Evolutionary conservation across 345 rosid genomes (phyloP).

Genomic region (Gossypium stocksii): DNA sequence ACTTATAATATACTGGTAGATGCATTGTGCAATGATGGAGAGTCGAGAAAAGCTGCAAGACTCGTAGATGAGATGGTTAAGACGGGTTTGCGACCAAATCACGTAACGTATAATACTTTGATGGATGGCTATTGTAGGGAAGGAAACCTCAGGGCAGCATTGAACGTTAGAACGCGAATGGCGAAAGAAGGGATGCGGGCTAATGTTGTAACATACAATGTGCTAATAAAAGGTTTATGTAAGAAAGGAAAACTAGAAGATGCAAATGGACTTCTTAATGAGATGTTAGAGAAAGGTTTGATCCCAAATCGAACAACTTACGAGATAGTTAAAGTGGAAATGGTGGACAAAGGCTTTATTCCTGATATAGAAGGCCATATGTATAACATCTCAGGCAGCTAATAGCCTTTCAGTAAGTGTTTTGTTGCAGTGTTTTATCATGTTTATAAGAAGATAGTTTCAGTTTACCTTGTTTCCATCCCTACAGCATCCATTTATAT

Average conservation of each 20-base stretch:
- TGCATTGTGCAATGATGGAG: constrained; percentile 56
- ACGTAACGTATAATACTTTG: constrained; percentile 60
- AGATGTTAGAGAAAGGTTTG: constrained; percentile 86
- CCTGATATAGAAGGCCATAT: constrained; percentile 86
- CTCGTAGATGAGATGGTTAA: constrained; percentile 50
- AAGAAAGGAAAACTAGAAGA: constrained; percentile 60
- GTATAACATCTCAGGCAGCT: constrained; percentile 30
- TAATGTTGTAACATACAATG: constrained; percentile 65
- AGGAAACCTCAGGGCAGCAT: constrained; percentile 67
- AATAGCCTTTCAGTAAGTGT: neutral
- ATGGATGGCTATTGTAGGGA: constrained; percentile 70
- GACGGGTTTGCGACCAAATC: constrained; percentile 54
- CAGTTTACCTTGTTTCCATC: neutral
- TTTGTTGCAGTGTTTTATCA: neutral
- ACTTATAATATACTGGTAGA: constrained; percentile 64
- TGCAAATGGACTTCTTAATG: constrained; percentile 74
- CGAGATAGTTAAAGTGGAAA: constrained; percentile 61
- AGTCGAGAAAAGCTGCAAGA: constrained; percentile 50
- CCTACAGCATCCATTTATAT: neutral
- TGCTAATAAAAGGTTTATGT: constrained; percentile 60
- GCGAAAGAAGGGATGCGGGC: constrained; percentile 59
- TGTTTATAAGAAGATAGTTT: neutral
- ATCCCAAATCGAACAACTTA: constrained; percentile 61
- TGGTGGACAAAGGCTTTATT: constrained; percentile 78
- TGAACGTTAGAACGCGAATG: constrained; percentile 54